Evolutionary conservation across 2,329 filamentous ascomycete genomes (phyloP), one percentile per base, ranked within the genome.

Genomic region (Alternaria sp.): DNA sequence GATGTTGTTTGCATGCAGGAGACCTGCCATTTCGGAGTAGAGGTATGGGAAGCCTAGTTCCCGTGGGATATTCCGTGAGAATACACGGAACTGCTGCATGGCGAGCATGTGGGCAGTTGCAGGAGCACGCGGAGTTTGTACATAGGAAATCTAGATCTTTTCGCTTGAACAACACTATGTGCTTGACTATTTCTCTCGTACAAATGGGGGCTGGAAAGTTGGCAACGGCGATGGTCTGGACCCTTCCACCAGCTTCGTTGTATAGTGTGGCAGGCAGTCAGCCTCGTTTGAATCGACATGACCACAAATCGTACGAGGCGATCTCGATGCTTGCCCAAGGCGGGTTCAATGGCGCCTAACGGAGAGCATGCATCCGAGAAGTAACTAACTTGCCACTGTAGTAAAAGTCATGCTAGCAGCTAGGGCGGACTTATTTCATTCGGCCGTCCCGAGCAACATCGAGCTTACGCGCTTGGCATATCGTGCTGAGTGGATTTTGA

Each of bases 121-220:
- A 27, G 4, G 40, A 57, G 40, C 46, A 7, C 40, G 57, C 46
- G 30, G 44, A 56, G 58, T 27, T 44, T 60, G 58, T 60, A 57
- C 41, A 57, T 51, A 52, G 27, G 25, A 40, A 57, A 60, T 46
- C 40, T 51, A 46, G 20, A 52, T 38, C 16, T 43, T 43, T 22
- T 57, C 30, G 38, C 46, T 43, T 44, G 22, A 40, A 52, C 14
- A 7, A 27, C 16, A 36, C 46, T 36, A 20, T 28, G 25, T 49
- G 32, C 22, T n/a, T 45, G 22, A 27, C 41, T 4, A 27, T 25
- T 14, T 22, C 30, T 50, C 0, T 36, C 2, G 46, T 34, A 50
- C 46, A 25, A 20, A 43, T 1, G 20, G 30, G 14, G 1, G 3
- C 30, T 34, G 46, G 20, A 22, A 32, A 49, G 4, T 16, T 9